Evolutionary conservation across 352 stramenopile genomes (phyloP), one percentile per base, ranked within the genome.

Genomic region (Globisporangium ultimum): DNA sequence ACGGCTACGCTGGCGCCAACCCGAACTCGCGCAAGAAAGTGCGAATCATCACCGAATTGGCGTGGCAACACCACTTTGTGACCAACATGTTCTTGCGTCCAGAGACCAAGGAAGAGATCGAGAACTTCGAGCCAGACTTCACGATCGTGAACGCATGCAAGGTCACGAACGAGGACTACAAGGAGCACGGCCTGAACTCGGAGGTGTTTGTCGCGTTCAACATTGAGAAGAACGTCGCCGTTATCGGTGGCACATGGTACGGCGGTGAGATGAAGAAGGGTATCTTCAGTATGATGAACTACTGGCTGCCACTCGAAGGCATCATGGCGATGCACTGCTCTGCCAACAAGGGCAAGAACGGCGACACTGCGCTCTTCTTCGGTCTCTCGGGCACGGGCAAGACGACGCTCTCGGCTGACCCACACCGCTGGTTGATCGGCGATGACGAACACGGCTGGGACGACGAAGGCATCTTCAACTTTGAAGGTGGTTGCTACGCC

Each of bases 211-310:
- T 98, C 17, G 92, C 93, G 17, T 98, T 99, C 76, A 98, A 99
- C 74, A 84, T 99, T 58, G 96, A 98, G 67, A 96, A 98, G 70
- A 86, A 96, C 56, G 78, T 95, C 45, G 95, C 93, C 43, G 86
- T 99, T 48, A 98, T 98, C 55, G 93, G 95, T 55, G 96, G 95
- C 54, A 98, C 96, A 8, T 98, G 87, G 84, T 99, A 99, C 78
- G 96, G 95, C 52, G 97, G 96, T 45, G 96, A 99, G 76, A 99
- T 98, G 83, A 99, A 99, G 80, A 99, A 99, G 78, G 96, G 96
- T 28, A 98, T 99, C 65, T 99, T 99, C 65, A 95, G 82, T 55
- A 88, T 99, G 74, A 99, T 99, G 96, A 99, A 99, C 79, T 99
- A 98, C 80, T 98, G 87, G 88, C 76, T 99, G 34, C 96, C 96